Conservation (phyloP, 78 protist genomes). For the Salpingoeca rosetta region DNA sequence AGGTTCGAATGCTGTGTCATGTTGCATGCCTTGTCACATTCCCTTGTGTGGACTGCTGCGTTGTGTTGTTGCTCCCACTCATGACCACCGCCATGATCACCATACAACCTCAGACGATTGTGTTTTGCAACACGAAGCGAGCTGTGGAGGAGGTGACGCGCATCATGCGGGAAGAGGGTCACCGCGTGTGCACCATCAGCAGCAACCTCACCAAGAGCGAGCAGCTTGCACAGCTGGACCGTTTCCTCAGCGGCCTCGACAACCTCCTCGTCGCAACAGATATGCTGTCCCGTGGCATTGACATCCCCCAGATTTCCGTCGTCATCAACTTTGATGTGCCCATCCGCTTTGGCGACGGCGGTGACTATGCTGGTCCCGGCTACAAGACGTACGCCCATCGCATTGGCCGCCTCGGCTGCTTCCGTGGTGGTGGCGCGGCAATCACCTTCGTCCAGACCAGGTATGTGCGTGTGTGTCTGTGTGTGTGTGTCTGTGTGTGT, state of each 20-base stretch:
- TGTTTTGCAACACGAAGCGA: background rate
- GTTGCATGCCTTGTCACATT: too few species aligned
- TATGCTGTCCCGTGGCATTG: conserved; percentile 46
- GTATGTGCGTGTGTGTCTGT: too few species aligned
- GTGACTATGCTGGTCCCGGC: background rate
- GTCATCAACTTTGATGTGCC: conserved; percentile 58
- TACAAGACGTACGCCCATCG: conserved; percentile 32
- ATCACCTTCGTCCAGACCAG: conserved; percentile 40
- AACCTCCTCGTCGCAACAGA: conserved; percentile 31
- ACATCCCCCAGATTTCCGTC: conserved; percentile 42
- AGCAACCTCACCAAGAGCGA: background rate
- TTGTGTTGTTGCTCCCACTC: too few species aligned
- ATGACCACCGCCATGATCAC: too few species aligned
- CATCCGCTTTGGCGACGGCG: background rate
- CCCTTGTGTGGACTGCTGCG: too few species aligned
- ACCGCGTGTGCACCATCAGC: background rate
- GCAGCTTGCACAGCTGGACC: background rate
- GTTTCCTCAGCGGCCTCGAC: background rate
- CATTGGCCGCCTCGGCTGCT: conserved; percentile 50
- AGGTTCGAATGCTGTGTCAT: too few species aligned
- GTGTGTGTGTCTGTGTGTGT: too few species aligned
- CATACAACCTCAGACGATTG: conserved; percentile 47
- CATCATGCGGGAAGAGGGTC: background rate
- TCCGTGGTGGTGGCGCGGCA: conserved; percentile 52
- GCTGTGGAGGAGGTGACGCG: background rate